These are phyloP conservation scores for Cryptosporidium muris DNA, from an alignment of 169 alveolate species.

Conservation along the genomic window DNA sequence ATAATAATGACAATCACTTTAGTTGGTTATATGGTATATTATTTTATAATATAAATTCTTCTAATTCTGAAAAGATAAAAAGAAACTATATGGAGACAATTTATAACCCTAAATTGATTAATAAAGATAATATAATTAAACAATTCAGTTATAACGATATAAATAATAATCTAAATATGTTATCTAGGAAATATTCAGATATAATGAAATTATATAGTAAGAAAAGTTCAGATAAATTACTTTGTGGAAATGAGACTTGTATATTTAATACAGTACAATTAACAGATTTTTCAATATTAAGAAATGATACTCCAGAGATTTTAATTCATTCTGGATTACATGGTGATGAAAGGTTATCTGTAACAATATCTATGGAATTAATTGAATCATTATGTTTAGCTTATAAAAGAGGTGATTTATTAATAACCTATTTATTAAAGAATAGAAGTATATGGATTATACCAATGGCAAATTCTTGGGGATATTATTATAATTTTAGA, in stretches of 20 bases:
- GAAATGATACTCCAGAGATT: slow-evolving; percentile 6
- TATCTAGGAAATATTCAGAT: slow-evolving; percentile 7
- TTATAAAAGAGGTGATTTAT: background rate
- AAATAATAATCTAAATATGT: background rate
- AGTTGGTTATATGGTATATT: background rate
- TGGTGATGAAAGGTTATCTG: slow-evolving; percentile 45
- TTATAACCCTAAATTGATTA: too few species aligned
- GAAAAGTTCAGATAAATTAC: slow-evolving; percentile 3
- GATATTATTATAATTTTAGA: slow-evolving; percentile 27
- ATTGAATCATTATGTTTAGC: slow-evolving; percentile 16
- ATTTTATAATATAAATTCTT: background rate
- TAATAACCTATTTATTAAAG: slow-evolving; percentile 9
- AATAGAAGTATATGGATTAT: slow-evolving; percentile 37
- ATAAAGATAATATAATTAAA: background rate
- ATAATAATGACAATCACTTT: background rate
- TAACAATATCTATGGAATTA: slow-evolving; percentile 21
- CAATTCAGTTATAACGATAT: slow-evolving; percentile 11
- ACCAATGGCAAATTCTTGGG: slow-evolving; percentile 67
- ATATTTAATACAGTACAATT: slow-evolving; percentile 9
- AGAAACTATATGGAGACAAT: background rate
- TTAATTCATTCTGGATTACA: slow-evolving; percentile 48
- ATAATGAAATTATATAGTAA: background rate
- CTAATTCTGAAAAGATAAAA: background rate
- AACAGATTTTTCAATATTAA: background rate
- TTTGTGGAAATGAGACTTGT: slow-evolving; percentile 33